Evolutionary conservation across 306 rosid genomes (phyloP).

Genomic region (Lupinus albus): DNA sequence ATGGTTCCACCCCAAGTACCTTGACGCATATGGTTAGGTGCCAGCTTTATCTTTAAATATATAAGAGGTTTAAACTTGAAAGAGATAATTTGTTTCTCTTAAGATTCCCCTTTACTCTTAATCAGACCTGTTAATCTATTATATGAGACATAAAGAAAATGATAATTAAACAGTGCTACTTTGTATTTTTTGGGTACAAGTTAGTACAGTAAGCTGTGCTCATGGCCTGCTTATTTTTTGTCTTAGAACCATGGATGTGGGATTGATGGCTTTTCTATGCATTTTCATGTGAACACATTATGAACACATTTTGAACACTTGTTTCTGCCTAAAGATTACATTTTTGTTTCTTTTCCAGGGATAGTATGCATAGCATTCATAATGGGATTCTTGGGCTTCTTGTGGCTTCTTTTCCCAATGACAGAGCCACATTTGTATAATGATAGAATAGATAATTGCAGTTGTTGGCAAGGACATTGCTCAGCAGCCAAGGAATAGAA

Average conservation of each 20-base stretch:
- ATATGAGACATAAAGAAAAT: background rate
- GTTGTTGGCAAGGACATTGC: conserved; percentile 91
- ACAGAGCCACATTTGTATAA: conserved; percentile 75
- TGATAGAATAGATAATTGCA: conserved; percentile 68
- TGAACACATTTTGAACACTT: conserved; percentile 32
- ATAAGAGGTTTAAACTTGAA: background rate
- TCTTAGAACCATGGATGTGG: conserved; percentile 18
- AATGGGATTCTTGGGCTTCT: conserved; percentile 70
- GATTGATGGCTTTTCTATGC: conserved; percentile 24
- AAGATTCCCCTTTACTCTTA: background rate
- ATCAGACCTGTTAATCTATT: background rate
- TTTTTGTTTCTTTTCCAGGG: conserved; percentile 52
- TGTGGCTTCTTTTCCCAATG: conserved; percentile 80
- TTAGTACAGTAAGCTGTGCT: conserved; percentile 1
- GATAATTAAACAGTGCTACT: background rate
- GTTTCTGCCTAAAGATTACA: conserved; percentile 30
- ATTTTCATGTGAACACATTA: conserved; percentile 9
- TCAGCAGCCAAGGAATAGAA: conserved; percentile 49
- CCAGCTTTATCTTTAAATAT: background rate
- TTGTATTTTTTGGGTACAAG: background rate
- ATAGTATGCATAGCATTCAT: conserved; percentile 59
- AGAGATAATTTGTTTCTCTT: background rate
- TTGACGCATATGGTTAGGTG: too few relatives aligned
- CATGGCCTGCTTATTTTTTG: conserved; percentile 20
- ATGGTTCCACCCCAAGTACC: too few relatives aligned